Conservation (phyloP, 768 basidiomycete genomes). For the Galerina sulciceps region DNA sequence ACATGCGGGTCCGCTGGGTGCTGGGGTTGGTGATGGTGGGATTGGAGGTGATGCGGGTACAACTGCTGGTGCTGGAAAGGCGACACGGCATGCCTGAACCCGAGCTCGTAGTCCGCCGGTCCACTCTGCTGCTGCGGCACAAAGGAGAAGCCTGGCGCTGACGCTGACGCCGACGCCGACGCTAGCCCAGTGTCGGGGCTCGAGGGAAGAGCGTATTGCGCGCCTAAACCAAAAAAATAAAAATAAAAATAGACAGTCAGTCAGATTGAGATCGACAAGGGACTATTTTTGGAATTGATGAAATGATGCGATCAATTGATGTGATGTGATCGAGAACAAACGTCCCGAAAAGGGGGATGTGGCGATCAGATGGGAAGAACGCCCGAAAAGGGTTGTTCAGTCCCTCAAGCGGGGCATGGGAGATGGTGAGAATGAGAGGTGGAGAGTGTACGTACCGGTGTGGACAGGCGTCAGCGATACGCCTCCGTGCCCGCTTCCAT, state of each 20-base stretch:
- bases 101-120: constrained; percentile 20
- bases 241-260: neutral
- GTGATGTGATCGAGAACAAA: neutral
- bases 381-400: no score
- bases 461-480: constrained; percentile 3
- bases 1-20: constrained; percentile 15
- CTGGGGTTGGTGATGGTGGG: neutral
- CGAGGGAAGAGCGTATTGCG: constrained; percentile 14
- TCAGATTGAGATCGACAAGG: neutral
- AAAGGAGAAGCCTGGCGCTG: no score
- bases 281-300: neutral
- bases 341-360: neutral
- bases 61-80: neutral
- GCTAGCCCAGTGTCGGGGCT: no score
- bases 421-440: no score
- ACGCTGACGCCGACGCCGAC: no score
- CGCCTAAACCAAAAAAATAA: constrained; percentile 2
- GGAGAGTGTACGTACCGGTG: constrained; percentile 2
- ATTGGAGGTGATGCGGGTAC: neutral
- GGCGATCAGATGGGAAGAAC: neutral
- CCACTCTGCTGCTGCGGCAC: neutral
- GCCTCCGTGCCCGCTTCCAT: neutral
- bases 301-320: no score
- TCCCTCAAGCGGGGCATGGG: no score
- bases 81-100: constrained; percentile 9